A percentile compares a stretch with the other conserved stretches of the same genome.
These are phyloP conservation scores for Aspergillus conjunctus DNA, from an alignment of 495 filamentous ascomycete species.

Conservation along the genomic window DNA sequence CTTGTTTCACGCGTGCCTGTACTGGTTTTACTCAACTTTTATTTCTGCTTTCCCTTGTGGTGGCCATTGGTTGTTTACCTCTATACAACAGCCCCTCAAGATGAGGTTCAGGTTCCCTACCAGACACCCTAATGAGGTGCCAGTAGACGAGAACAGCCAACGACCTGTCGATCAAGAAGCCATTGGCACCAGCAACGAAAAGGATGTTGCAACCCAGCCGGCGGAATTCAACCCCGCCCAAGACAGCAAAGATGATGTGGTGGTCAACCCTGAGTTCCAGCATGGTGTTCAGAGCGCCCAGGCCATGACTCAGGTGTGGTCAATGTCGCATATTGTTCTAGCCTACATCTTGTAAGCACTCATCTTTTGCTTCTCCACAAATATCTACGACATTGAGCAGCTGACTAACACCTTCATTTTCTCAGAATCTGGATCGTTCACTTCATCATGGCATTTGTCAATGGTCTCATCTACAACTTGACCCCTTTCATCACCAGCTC, in stretches of 20 bases:
- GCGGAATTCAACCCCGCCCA: conserved; percentile 4
- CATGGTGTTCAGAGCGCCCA: conserved; percentile 25
- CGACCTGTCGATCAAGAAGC: conserved; percentile 8
- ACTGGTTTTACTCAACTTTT: too few species aligned
- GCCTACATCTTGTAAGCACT: conserved; percentile 23
- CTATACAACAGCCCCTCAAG: neutral
- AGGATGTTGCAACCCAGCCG: neutral
- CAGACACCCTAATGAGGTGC: conserved; percentile 17
- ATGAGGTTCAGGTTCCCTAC: conserved; percentile 17
- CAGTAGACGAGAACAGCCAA: conserved; percentile 11
- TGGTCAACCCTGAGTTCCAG: conserved; percentile 22
- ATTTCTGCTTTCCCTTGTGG: neutral
- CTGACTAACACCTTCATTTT: neutral
- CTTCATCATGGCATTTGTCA: conserved; percentile 20
- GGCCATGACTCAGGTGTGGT: conserved; percentile 25
- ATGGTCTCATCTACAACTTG: conserved; percentile 14
- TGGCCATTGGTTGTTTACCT: neutral
- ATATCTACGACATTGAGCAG: neutral
- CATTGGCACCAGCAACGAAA: neutral
- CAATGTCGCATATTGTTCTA: conserved; percentile 17
- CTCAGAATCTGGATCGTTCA: conserved; percentile 24
- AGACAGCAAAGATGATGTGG: conserved; percentile 10
- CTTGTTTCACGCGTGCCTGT: neutral
- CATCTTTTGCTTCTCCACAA: neutral
- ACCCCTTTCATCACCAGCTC: conserved; percentile 33